Evolutionary conservation across 257 asterid genomes (phyloP).

Genomic region (Leptodermis oblonga): DNA sequence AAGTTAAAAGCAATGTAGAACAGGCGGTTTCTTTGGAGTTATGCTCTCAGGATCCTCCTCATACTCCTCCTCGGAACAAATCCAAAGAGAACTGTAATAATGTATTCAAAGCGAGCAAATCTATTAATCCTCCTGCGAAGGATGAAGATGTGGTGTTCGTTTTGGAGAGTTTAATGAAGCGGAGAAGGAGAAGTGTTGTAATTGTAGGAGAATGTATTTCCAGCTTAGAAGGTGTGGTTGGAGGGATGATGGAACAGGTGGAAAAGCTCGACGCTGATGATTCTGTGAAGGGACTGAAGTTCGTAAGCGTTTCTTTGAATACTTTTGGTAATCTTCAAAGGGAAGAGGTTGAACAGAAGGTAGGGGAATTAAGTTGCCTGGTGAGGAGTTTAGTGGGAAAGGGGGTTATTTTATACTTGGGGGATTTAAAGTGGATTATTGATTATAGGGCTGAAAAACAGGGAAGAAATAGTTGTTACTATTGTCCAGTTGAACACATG

Average conservation of each 20-base stretch:
- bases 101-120: constrained; percentile 7
- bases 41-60: constrained; percentile 21
- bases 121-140: constrained; percentile 14
- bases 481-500: constrained; percentile 78
- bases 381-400: constrained; percentile 45
- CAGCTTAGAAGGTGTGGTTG: constrained; percentile 38
- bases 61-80: constrained; percentile 9
- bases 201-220: constrained; percentile 58
- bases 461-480: constrained; percentile 32
- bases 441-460: constrained; percentile 46
- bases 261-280: constrained; percentile 33
- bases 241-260: constrained; percentile 49
- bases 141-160: constrained; percentile 48
- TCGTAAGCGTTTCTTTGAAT: constrained; percentile 47
- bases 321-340: constrained; percentile 48
- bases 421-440: constrained; percentile 76
- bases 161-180: constrained; percentile 31
- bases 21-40: constrained; percentile 43
- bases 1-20: constrained; percentile 70
- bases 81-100: constrained; percentile 21
- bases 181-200: constrained; percentile 37
- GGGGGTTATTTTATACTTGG: constrained; percentile 78
- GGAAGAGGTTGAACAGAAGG: constrained; percentile 58
- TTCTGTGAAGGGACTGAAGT: constrained; percentile 50
- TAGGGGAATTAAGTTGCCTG: constrained; percentile 48